Evolutionary conservation across 495 filamentous ascomycete genomes (phyloP).

Genomic region (Hyaloscypha variabilis): DNA sequence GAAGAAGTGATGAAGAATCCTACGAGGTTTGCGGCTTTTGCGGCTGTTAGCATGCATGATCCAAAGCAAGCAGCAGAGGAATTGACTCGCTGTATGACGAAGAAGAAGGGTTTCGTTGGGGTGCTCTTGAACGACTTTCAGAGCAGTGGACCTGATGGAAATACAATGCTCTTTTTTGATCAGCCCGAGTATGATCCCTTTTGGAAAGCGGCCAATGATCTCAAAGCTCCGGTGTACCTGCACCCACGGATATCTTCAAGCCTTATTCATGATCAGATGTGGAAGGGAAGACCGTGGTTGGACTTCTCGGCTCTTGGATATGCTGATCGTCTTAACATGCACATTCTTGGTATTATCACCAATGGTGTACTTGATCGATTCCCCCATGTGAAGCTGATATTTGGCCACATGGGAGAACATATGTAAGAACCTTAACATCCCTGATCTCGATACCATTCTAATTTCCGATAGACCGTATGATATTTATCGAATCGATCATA

Average conservation of each 20-base stretch:
- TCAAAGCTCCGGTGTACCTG: slow-evolving; percentile 65
- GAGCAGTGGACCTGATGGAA: slow-evolving; percentile 30
- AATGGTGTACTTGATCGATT: slow-evolving; percentile 58
- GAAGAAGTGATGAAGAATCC: slow-evolving; percentile 48
- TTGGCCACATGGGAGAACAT: slow-evolving; percentile 66
- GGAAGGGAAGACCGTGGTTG: slow-evolving; percentile 41
- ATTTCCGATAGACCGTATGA: slow-evolving; percentile 54
- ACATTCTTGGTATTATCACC: slow-evolving; percentile 52
- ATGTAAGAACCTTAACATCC: slow-evolving; percentile 8
- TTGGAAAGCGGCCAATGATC: slow-evolving; percentile 56
- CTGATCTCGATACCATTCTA: no score
- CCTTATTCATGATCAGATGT: slow-evolving; percentile 53
- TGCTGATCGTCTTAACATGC: slow-evolving; percentile 44
- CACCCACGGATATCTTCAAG: slow-evolving; percentile 54
- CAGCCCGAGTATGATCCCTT: slow-evolving; percentile 56
- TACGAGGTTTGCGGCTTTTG: slow-evolving; percentile 58
- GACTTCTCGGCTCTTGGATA: slow-evolving; percentile 49
- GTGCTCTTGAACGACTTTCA: slow-evolving; percentile 64
- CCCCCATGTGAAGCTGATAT: slow-evolving; percentile 60
- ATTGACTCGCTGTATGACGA: slow-evolving; percentile 53
- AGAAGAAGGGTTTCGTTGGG: slow-evolving; percentile 58
- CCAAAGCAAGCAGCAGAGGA: slow-evolving; percentile 56
- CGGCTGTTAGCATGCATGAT: slow-evolving; percentile 57
- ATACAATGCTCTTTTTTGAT: slow-evolving; percentile 64
- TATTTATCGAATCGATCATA: slow-evolving; percentile 63